phyloP scores from a whole-genome alignment of 305 asterid species.

The Solanum hybrid region DNA sequence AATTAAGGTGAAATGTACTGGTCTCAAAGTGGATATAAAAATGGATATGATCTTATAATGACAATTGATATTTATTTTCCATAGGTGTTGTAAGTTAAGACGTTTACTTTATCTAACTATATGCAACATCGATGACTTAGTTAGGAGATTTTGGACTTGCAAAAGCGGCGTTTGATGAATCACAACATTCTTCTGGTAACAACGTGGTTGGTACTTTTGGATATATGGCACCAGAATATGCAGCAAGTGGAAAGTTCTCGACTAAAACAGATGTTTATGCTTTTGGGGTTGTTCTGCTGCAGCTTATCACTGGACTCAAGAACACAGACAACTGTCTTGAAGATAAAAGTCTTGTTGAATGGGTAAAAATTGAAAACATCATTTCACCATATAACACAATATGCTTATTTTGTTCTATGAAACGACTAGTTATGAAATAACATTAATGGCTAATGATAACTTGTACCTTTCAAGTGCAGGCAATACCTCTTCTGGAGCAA shows the following conservation, averaged over 20 bases:
- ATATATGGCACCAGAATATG: constrained; percentile 77
- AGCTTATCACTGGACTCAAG: constrained; percentile 51
- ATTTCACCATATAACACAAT: not conserved
- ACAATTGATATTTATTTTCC: not conserved
- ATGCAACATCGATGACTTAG: constrained; percentile 13
- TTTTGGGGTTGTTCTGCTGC: constrained; percentile 61
- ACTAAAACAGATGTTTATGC: constrained; percentile 70
- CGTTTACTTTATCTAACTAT: not conserved
- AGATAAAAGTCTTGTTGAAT: constrained; percentile 61
- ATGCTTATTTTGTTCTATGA: not conserved
- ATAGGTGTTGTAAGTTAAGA: not conserved
- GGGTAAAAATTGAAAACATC: constrained; percentile 30
- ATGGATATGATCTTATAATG: not conserved
- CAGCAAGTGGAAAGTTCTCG: constrained; percentile 55
- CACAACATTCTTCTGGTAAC: constrained; percentile 14
- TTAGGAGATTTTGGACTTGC: constrained; percentile 85
- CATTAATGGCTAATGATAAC: not conserved
- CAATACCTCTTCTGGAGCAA: constrained; percentile 51
- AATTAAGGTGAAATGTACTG: not conserved
- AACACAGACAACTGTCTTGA: constrained; percentile 40
- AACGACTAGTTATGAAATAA: not conserved
- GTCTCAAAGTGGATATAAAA: not conserved
- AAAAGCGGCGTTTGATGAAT: constrained; percentile 34
- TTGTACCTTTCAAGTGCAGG: constrained; percentile 25
- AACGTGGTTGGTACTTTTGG: constrained; percentile 70